Conservation (phyloP, 371 early-diverging fungal species). For the Hamiltosporidium tvaerminnensis region DNA sequence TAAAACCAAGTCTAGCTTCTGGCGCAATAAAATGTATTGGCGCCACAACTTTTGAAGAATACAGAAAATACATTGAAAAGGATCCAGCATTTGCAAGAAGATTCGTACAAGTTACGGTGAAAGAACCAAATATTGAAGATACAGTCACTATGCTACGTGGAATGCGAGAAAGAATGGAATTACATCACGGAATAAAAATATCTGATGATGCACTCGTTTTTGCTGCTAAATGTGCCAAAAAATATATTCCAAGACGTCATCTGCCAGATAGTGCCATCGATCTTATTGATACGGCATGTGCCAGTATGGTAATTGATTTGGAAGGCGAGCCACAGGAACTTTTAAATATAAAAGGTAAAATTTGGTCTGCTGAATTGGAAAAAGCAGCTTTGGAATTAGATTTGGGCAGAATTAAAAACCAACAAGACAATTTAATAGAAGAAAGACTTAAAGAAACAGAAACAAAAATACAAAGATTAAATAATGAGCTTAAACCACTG, state of each 20-base stretch:
- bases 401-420: constrained; percentile 8
- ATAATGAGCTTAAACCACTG: constrained; percentile 29
- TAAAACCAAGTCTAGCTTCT: constrained; percentile 67
- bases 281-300: constrained; percentile 69
- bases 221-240: constrained; percentile 62
- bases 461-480: constrained; percentile 31
- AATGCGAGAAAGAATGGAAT: constrained; percentile 64
- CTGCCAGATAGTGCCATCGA: constrained; percentile 76
- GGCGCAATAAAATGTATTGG: constrained; percentile 66
- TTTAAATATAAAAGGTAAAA: constrained; percentile 56
- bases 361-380: constrained; percentile 51
- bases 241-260: constrained; percentile 64
- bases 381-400: constrained; percentile 46
- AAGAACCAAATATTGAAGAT: constrained; percentile 66
- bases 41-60: constrained; percentile 71
- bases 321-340: constrained; percentile 66
- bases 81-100: constrained; percentile 70
- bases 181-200: constrained; percentile 68
- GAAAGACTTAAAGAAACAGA: constrained; percentile 30
- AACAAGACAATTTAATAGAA: constrained; percentile 4
- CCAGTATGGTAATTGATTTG: constrained; percentile 61
- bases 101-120: constrained; percentile 64
- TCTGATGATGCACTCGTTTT: constrained; percentile 64
- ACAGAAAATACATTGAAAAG: constrained; percentile 64
- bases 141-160: constrained; percentile 69